phyloP scores from a whole-genome alignment of 2,329 filamentous ascomycete genomes.

The Emmonsiellopsis sp. region DNA sequence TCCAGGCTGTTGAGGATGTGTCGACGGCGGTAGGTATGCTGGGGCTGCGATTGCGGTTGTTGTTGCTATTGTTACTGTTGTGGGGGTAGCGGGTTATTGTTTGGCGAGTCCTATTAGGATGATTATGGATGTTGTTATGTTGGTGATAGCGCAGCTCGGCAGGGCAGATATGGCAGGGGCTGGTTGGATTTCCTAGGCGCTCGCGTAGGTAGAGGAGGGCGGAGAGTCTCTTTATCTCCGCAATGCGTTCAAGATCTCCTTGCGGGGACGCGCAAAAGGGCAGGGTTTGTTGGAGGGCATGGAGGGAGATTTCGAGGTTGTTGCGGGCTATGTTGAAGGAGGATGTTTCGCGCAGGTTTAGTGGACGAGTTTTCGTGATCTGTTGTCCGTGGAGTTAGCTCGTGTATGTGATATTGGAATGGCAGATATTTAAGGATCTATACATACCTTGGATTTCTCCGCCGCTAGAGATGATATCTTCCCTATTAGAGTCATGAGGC shows the following conservation, averaged over 20 bases:
- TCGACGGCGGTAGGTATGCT: neutral
- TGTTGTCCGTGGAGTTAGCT: neutral
- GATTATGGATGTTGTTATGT: neutral
- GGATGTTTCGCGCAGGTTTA: slow-evolving; percentile 3
- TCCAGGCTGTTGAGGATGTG: slow-evolving; percentile 4
- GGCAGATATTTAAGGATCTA: neutral
- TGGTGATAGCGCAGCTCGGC: neutral
- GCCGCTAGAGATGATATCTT: slow-evolving; percentile 13
- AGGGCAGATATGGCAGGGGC: neutral
- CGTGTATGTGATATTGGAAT: neutral
- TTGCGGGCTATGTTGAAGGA: slow-evolving; percentile 4
- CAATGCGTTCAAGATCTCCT: slow-evolving; percentile 17
- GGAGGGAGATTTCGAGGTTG: slow-evolving; percentile 6
- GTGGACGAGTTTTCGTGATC: slow-evolving; percentile 6
- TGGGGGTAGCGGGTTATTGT: neutral
- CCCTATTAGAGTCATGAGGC: slow-evolving; percentile 20
- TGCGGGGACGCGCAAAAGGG: slow-evolving; percentile 12
- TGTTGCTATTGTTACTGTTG: neutral
- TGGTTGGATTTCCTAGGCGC: slow-evolving; percentile 11
- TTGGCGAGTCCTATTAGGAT: neutral
- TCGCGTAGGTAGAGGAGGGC: slow-evolving; percentile 22
- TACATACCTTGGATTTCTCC: slow-evolving; percentile 7
- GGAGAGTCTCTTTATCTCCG: slow-evolving; percentile 21
- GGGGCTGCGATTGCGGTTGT: neutral
- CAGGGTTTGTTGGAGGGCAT: slow-evolving; percentile 11